Evolutionary conservation across 1,284 basidiomycete species (phyloP), one percentile per base, ranked within the genome.

Genomic region (Somion occarium): DNA sequence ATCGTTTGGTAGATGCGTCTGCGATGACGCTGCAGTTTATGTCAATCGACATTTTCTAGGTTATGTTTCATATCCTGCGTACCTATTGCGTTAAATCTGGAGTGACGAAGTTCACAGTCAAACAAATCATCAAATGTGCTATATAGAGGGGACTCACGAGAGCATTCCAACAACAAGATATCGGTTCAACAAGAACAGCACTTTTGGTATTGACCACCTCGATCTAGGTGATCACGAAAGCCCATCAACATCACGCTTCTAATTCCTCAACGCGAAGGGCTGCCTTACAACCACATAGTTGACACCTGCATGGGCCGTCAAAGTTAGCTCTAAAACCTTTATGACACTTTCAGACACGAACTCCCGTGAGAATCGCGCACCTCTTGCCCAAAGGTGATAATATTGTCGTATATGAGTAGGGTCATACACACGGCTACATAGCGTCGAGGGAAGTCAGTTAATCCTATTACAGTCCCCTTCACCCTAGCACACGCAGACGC

Each of bases 141-240:
- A 18, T 23, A n/a, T 7, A 4, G n/a, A 41, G 23, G 19, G 37
- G 41, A 41, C 47, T 38, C 19, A 48, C 47, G 41, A 18, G 3
- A 48, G 19, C 9, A 48, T 48, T 5, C 26, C 11, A 3, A 34
- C 47, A 22, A 48, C 47, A 7, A 48, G 5, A 25, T 48, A 48
- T n/a, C 47, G 11, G 27, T 48, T 48, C 47, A 48, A 30, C 15
- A 48, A 19, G 38, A 48, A 48, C 11, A 48, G 38, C 9, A 48
- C 47, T 25, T 41, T 48, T n/a, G 47, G 30, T 22, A 48, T 25
- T 12, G 47, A 38, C 30, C 30, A 41, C 13, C 25, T 48, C 19
- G 37, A 11, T 23, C 47, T 45, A 34, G 15, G 23, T 19, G 25
- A 42, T 42, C 12, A 23, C 9, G 13, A 20, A 20, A 12, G 9